These are phyloP conservation scores for Solanum ossicruentum DNA, from an alignment of 257 asterid species.

Conservation along the genomic window DNA sequence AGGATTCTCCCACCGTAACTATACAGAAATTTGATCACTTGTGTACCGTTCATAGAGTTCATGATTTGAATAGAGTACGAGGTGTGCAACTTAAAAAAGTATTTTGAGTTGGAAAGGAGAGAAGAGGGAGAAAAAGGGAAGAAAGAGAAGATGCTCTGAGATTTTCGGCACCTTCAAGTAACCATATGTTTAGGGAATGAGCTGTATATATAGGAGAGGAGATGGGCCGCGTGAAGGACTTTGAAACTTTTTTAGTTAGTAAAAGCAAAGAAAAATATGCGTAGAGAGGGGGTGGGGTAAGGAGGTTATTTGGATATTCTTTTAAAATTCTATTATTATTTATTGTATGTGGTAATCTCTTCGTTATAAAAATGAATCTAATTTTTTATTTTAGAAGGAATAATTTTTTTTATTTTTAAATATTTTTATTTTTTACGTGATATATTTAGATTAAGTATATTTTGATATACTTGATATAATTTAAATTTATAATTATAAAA, in stretches of 20 bases:
- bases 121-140: not conserved
- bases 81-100: not conserved
- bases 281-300: not conserved
- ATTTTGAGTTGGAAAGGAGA: not conserved
- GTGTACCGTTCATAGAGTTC: slow-evolving; percentile 6
- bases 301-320: not conserved
- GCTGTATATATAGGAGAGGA: not conserved
- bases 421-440: too few relatives aligned
- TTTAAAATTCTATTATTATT: not conserved
- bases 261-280: not conserved
- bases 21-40: slow-evolving; percentile 57
- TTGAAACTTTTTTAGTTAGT: not conserved
- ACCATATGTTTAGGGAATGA: not conserved
- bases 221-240: not conserved
- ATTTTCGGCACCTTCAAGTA: not conserved
- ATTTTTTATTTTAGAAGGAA: too few relatives aligned
- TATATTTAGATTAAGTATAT: too few relatives aligned
- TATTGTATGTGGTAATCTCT: too few relatives aligned
- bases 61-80: slow-evolving; percentile 13
- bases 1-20: slow-evolving; percentile 68
- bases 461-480: too few relatives aligned
- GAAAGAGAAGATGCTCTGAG: slow-evolving; percentile 4
- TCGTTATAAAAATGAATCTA: too few relatives aligned
- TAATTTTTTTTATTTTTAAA: too few relatives aligned
- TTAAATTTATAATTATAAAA: too few relatives aligned